A percentile compares a stretch with the other conserved stretches of the same genome.
These are phyloP conservation scores for Phytophthora citricola DNA, from an alignment of 352 stramenopile genomes.

Conservation along the genomic window DNA sequence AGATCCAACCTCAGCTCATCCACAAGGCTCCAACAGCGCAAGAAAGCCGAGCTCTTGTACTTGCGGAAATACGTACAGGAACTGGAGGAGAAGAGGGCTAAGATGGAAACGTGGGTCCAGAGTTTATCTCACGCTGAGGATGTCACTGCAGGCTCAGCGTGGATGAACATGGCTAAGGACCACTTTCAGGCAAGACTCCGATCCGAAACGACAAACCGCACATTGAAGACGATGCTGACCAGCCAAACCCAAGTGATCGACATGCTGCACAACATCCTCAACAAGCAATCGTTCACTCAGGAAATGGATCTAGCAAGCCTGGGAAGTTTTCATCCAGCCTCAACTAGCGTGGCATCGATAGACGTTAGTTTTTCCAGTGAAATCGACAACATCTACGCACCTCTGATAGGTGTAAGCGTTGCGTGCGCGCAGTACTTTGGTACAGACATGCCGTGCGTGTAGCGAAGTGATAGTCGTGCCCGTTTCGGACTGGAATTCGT, in stretches of 20 bases:
- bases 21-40: slow-evolving; percentile 9
- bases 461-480: too few species aligned
- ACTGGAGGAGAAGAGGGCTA: slow-evolving; percentile 1
- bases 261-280: background rate
- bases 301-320: background rate
- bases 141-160: background rate
- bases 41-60: slow-evolving; percentile 8
- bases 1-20: slow-evolving; percentile 12
- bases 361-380: too few species aligned
- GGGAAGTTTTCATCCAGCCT: too few species aligned
- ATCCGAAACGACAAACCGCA: slow-evolving; percentile 8
- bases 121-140: background rate
- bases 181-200: slow-evolving; percentile 1
- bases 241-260: slow-evolving; percentile 1
- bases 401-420: too few species aligned
- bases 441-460: too few species aligned
- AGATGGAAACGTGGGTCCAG: background rate
- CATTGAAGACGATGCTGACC: background rate
- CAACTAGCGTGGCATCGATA: too few species aligned
- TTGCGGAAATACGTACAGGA: slow-evolving; percentile 4
- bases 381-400: too few species aligned
- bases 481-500: too few species aligned
- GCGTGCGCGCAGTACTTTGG: too few species aligned
- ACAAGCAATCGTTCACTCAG: background rate
- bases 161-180: background rate